phyloP scores from a whole-genome alignment of 2,329 filamentous ascomycete species.

The Talaromyces sp. region DNA sequence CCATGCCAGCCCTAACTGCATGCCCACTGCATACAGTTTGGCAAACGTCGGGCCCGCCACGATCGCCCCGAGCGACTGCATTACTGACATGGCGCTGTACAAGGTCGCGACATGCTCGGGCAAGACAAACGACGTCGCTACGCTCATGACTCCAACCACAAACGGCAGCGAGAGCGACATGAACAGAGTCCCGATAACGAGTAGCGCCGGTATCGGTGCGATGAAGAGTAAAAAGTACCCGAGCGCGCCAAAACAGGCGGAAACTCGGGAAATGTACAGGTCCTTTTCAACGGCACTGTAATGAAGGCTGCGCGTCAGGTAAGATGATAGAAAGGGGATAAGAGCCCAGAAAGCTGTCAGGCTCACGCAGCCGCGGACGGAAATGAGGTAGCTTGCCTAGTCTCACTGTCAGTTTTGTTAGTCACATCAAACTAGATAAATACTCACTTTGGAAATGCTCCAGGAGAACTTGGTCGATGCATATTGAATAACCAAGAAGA shows the following conservation, averaged over 20 bases:
- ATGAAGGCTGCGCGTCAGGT: slow-evolving; percentile 15
- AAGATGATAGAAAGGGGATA: slow-evolving; percentile 18
- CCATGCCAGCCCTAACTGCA: slow-evolving; percentile 23
- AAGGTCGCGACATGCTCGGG: slow-evolving; percentile 24
- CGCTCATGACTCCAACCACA: slow-evolving; percentile 18
- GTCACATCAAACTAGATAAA: not conserved
- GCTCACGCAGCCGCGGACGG: slow-evolving; percentile 20
- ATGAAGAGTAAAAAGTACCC: slow-evolving; percentile 18
- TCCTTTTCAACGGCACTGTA: slow-evolving; percentile 20
- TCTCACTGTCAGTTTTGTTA: slow-evolving; percentile 4
- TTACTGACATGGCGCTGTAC: slow-evolving; percentile 23
- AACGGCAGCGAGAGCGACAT: slow-evolving; percentile 24
- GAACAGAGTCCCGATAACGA: slow-evolving; percentile 21
- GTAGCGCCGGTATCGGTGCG: slow-evolving; percentile 14
- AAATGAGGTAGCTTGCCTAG: slow-evolving; percentile 26
- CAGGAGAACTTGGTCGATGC: slow-evolving; percentile 26
- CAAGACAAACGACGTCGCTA: slow-evolving; percentile 24
- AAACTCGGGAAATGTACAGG: slow-evolving; percentile 17
- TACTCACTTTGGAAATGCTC: slow-evolving; percentile 23
- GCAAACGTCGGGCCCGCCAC: slow-evolving; percentile 24
- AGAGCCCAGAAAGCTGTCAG: slow-evolving; percentile 20
- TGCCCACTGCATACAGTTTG: slow-evolving; percentile 19
- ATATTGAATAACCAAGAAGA: slow-evolving; percentile 25
- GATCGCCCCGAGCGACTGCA: slow-evolving; percentile 18
- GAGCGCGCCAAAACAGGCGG: slow-evolving; percentile 17